These are phyloP conservation scores for Jacaranda copaia DNA, from an alignment of 257 asterid genomes.

Conservation along the genomic window DNA sequence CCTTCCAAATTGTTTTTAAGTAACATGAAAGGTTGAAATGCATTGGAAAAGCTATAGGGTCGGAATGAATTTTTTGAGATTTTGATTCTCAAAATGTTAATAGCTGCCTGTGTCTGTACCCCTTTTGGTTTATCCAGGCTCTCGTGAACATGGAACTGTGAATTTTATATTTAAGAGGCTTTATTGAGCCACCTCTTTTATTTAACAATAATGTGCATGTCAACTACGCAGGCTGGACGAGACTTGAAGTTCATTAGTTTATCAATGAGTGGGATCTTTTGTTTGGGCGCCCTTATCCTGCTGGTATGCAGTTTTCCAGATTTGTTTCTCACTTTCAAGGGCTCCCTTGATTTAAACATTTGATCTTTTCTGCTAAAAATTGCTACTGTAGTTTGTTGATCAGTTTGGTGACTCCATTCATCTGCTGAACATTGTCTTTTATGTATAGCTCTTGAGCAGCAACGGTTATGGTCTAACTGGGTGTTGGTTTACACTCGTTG, in stretches of 20 bases:
- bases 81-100: not conserved
- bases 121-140: not conserved
- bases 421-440: slow-evolving; percentile 11
- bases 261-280: slow-evolving; percentile 74
- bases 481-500: slow-evolving; percentile 86
- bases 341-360: not conserved
- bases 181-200: slow-evolving; percentile 3
- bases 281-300: slow-evolving; percentile 68
- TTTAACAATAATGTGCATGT: slow-evolving; percentile 25
- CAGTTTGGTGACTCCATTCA: not conserved
- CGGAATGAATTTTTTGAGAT: not conserved
- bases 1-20: not conserved
- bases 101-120: not conserved
- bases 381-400: slow-evolving; percentile 1
- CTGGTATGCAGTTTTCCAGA: slow-evolving; percentile 58
- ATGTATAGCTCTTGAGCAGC: slow-evolving; percentile 65
- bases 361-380: slow-evolving; percentile 8
- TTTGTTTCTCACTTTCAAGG: slow-evolving; percentile 20
- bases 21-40: slow-evolving; percentile 7
- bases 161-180: not conserved
- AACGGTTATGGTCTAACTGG: slow-evolving; percentile 82
- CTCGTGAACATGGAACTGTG: not conserved
- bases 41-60: not conserved
- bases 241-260: slow-evolving; percentile 86
- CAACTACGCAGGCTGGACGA: slow-evolving; percentile 81